Evolutionary conservation across 148 eudicot species (phyloP).

Genomic region (Fallopia convolvulus): DNA sequence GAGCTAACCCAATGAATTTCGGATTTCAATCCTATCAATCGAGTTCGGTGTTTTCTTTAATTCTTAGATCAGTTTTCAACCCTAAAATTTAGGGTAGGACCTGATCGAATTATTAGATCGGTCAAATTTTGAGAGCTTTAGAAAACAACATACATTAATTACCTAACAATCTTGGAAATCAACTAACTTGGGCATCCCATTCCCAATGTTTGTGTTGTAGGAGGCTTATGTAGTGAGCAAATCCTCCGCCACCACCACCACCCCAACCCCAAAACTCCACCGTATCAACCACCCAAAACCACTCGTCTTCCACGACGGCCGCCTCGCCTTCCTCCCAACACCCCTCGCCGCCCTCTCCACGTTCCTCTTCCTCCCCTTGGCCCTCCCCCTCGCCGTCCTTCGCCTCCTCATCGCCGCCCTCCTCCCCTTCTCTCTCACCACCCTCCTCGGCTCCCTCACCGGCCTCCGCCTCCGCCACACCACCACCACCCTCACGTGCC

Average conservation of each 20-base stretch:
- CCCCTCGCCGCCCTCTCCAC: constrained; percentile 56
- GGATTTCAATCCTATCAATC: no score
- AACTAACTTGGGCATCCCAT: no score
- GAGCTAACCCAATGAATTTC: no score
- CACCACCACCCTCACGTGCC: constrained; percentile 15
- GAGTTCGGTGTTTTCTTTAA: no score
- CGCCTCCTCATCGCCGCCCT: constrained; percentile 44
- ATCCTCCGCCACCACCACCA: constrained; percentile 4
- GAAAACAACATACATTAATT: no score
- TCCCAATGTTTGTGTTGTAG: constrained; percentile 23
- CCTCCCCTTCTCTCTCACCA: constrained; percentile 42
- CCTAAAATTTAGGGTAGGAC: no score
- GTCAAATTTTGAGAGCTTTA: no score
- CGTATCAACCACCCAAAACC: constrained; percentile 74
- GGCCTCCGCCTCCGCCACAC: constrained; percentile 35
- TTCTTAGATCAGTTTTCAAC: no score
- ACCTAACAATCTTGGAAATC: no score
- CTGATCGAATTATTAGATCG: no score
- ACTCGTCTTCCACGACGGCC: constrained; percentile 80
- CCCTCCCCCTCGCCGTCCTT: constrained; percentile 42
- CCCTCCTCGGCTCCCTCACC: constrained; percentile 30
- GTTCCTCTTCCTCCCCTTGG: constrained; percentile 80
- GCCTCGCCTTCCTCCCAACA: constrained; percentile 80
- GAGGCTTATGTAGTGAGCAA: constrained; percentile 68
- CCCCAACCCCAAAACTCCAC: constrained; percentile 30